Evolutionary conservation across 2,329 filamentous ascomycete genomes (phyloP).

Genomic region (Beauveria australis): DNA sequence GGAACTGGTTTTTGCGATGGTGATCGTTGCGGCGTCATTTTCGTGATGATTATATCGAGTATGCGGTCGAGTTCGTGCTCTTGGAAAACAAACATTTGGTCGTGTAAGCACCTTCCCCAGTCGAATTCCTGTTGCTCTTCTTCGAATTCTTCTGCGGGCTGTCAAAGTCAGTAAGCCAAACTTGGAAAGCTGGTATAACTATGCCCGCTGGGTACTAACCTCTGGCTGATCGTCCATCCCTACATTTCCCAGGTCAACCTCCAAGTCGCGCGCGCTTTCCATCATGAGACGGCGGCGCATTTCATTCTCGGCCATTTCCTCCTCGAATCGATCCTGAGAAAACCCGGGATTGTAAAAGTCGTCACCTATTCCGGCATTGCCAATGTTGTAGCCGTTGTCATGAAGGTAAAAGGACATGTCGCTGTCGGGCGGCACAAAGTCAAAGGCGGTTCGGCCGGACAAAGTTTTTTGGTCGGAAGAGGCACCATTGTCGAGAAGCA

Average conservation of each 20-base stretch:
- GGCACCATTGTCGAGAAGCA: constrained; percentile 83
- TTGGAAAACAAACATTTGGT: constrained; percentile 99
- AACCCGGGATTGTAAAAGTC: constrained; percentile 94
- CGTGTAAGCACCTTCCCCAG: constrained; percentile 87
- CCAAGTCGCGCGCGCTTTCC: constrained; percentile 94
- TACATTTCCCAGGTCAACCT: constrained; percentile 91
- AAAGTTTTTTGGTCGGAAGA: constrained; percentile 95
- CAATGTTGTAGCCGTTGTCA: constrained; percentile 86
- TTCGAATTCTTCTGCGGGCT: constrained; percentile 70
- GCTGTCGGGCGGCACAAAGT: constrained; percentile 91
- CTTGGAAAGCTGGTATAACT: neutral
- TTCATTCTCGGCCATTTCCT: constrained; percentile 94
- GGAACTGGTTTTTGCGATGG: constrained; percentile 97
- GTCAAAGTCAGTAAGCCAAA: constrained; percentile 18
- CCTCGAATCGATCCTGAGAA: constrained; percentile 88
- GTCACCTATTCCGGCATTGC: constrained; percentile 68
- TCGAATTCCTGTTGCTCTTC: constrained; percentile 92
- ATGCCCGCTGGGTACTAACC: constrained; percentile 37
- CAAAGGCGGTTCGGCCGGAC: constrained; percentile 85
- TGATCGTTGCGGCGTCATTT: constrained; percentile 93
- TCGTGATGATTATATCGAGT: constrained; percentile 90
- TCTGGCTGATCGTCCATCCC: constrained; percentile 94
- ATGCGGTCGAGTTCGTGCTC: constrained; percentile 87
- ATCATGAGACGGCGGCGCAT: constrained; percentile 97
- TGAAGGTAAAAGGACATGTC: constrained; percentile 95